Base-by-base conservation (phyloP, 176 grass and related monocot species). In the Triticum monococcum region DNA sequence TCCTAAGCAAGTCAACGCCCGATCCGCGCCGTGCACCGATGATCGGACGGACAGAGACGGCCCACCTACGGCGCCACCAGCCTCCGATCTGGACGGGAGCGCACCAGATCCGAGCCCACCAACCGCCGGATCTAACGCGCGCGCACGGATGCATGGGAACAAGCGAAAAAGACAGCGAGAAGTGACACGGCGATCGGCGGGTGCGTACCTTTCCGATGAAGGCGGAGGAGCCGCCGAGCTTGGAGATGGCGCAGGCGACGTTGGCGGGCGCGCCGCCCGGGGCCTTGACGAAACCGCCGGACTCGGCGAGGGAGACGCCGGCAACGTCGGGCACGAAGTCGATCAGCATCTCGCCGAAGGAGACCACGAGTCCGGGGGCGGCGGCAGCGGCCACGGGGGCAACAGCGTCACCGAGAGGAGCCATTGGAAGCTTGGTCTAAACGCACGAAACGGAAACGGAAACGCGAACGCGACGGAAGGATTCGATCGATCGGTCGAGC, bases 271-370 rank as follows among this genome's bases (percentile, higher is more conserved):
- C 95, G 43, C 95, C 95, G 2, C 95, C 95, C 0, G 93, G 95
- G 0, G 95, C 95, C 87, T 98, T 98, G 70, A 98, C 74, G 89
- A 98, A 98, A 2, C 95, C 95, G 0, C 81, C 88, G 0, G 95
- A 98, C 59, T 98, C 95, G 8, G 93, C 95, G 0, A 98, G 95
- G 14, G 95, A 98, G 26, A 98, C 35, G 1, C 95, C 93, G 5
- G 95, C 91, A 0, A 90, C 89, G 84, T 98, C 85, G 0, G 93
- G 95, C 5, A 98, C 93, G 89, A 95, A 98, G 75, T 98, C 95
- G 79, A 98, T 95, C 1, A 95, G 87, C 95, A 98, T 98, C 89
- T 98, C 95, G 5, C 95, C 95, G 28, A 98, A 98, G 0, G 88
- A 95, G 2, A 97, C 92, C 7, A 97, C 91, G 12, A 97, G 77